Evolutionary conservation across 176 grass and related monocot genomes (phyloP).

Genomic region (Aegilops umbellulata): DNA sequence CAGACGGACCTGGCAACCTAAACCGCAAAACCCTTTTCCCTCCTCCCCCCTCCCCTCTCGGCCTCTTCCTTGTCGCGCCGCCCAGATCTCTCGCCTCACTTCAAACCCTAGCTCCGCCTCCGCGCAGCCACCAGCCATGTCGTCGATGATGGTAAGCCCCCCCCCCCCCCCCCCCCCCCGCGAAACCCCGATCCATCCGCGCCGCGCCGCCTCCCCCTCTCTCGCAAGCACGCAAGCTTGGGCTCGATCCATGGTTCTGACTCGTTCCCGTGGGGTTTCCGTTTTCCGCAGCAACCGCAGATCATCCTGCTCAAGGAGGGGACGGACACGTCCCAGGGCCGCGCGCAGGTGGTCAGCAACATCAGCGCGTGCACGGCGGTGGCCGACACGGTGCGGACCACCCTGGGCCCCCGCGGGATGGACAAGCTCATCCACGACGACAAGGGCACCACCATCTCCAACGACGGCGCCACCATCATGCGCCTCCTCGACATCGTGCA

Average conservation of each 20-base stretch:
- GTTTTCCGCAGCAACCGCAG: constrained; percentile 73
- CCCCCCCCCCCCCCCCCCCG: rapidly evolving
- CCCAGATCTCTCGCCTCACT: constrained; percentile 16
- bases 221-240: neutral
- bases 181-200: neutral
- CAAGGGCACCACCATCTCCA: constrained; percentile 95
- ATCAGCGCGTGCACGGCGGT: constrained; percentile 93
- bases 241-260: neutral
- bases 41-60: neutral
- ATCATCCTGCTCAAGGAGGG: constrained; percentile 99
- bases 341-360: constrained; percentile 89
- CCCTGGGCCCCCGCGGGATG: constrained; percentile 88
- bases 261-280: neutral
- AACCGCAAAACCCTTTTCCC: constrained; percentile 29
- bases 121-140: constrained; percentile 30
- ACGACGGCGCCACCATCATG: constrained; percentile 96
- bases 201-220: neutral
- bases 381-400: constrained; percentile 74
- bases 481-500: constrained; percentile 88
- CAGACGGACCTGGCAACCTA: neutral
- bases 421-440: constrained; percentile 97
- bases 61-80: neutral
- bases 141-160: constrained; percentile 50
- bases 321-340: constrained; percentile 91
- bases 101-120: constrained; percentile 21